Evolutionary conservation across 139 green algal genomes (phyloP), one percentile per base, ranked within the genome.

Genomic region (Diplosphaera chodatii): DNA sequence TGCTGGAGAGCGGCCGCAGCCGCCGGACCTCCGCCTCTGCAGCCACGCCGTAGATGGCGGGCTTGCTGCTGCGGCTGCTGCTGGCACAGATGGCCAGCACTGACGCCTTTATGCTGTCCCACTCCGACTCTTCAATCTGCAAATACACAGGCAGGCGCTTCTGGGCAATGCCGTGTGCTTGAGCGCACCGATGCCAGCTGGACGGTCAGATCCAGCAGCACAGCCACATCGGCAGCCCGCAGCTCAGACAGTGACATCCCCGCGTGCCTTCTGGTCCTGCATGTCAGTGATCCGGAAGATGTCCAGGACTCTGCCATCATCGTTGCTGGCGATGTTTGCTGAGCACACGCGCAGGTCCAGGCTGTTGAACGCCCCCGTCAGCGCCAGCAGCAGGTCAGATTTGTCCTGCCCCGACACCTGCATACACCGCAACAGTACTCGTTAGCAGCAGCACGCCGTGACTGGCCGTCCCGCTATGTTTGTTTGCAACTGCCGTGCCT

Each of bases 31-130:
- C 88, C 5, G 79, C 78, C 25, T 75, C 82, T 3, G 87, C 83
- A 18, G 86, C 82, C 69, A 88, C 82, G 40, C 91, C 91, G 63
- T 93, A 93, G 55, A 97, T 97, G 76, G 84, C 79, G 25, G 91
- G 91, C 78, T 85, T 84, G 69, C 69, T 87, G 73, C 77, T 88
- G 70, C 83, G 77, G 66, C 75, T 84, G 64, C 30, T 84, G 66
- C 70, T 73, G 33, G 76, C 67, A 25, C 87, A 72, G 55, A 92
- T 67, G 18, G 62, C 62, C 76, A 87, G 41, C 63, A 96, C 75
- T 40, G 83, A 37, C 48, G 76, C 40, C 13, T 73, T 68, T 22
- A 93, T 25, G 48, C 48, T 30, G 8, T 81, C 71, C 77, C 80
- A 91, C 23, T 66, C n/a, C 23, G 72, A 71, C 30, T 80, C 79